Base-by-base conservation (phyloP, 192 early-diverging fungal species). In the Dimargaris xerosporica region DNA sequence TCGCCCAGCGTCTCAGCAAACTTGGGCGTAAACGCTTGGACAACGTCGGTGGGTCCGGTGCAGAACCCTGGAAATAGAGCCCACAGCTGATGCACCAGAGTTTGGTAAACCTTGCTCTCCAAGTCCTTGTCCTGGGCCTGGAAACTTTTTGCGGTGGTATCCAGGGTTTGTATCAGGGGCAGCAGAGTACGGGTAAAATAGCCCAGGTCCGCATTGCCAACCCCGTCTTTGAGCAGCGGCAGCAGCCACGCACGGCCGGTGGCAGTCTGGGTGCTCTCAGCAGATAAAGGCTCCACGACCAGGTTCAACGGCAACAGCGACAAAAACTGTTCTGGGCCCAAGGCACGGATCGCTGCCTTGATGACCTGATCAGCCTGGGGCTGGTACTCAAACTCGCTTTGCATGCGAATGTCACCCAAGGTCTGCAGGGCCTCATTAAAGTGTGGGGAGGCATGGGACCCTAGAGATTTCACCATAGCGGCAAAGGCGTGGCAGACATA, bases 191-290 rank as follows among this genome's bases (percentile, higher is more conserved):
- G 63, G 15, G 78, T 71, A 76, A 90, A 92, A 69, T 80, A 95
- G 23, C 66, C 68, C 39, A 97, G 74, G 39, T 69, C 78, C 34
- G 83, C 86, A 65, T 83, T 91, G 67, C 74, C 86, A 62, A 80
- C 83, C 66, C 78, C 77, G 59, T 78, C 76, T 72, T 84, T 82
- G 63, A 96, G 82, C 54, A 91, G 67, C 28, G 94, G 85, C 61
- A 98, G 75, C 42, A 98, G 78, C 79, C 93, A 98, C 0, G 96
- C 91, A 46, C 96, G 83, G 41, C 88, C 86, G n/a, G 76, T 68
- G 6, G 63, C 56, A 47, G 58, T 65, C 55, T 66, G 62, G 51
- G 61, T 53, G 25, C 19, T 34, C 13, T 29, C 26, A 54, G 63
- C 63, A 25, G 75, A 71, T 41, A 68, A 69, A 51, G 66, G 66